Evolutionary conservation across 495 filamentous ascomycete species (phyloP).

Genomic region (Schizothecium vesticola): DNA sequence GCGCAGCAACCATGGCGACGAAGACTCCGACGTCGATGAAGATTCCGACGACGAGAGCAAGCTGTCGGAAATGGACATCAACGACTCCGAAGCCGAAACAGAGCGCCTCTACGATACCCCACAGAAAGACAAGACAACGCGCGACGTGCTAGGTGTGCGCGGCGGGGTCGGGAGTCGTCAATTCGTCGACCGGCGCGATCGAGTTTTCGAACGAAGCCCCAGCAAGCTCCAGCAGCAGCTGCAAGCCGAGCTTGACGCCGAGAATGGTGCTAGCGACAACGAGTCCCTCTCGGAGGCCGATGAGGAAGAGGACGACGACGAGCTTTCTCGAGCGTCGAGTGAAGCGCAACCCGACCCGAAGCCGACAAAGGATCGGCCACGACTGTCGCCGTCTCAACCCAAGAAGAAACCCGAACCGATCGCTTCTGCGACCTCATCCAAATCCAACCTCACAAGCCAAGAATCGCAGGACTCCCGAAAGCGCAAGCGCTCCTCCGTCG

Average conservation of each 20-base stretch:
- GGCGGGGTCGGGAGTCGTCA: constrained; percentile 31
- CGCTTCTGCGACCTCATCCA: constrained; percentile 14
- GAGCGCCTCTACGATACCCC: constrained; percentile 93
- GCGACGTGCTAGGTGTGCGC: constrained; percentile 53
- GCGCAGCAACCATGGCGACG: constrained; percentile 47
- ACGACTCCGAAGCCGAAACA: constrained; percentile 97
- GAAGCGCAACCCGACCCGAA: constrained; percentile 28
- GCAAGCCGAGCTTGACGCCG: constrained; percentile 29
- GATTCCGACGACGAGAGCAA: constrained; percentile 34
- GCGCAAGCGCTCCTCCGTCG: constrained; percentile 44
- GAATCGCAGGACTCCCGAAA: constrained; percentile 42
- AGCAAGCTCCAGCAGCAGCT: constrained; percentile 58
- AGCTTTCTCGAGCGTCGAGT: constrained; percentile 30
- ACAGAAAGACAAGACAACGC: constrained; percentile 58
- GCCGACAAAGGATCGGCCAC: constrained; percentile 5
- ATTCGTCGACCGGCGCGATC: constrained; percentile 30
- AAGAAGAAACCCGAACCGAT: constrained; percentile 25
- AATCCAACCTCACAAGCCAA: constrained; percentile 10
- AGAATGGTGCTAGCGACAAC: constrained; percentile 35
- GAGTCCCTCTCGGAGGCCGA: constrained; percentile 42
- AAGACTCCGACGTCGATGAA: constrained; percentile 28
- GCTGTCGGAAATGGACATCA: constrained; percentile 54
- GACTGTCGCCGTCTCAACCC: constrained; percentile 19
- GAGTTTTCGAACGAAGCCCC: constrained; percentile 53
- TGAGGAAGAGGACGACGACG: constrained; percentile 35